Evolutionary conservation across 192 early-diverging fungal species (phyloP), one percentile per base, ranked within the genome.

Genomic region (Phlyctochytrium bullatum): DNA sequence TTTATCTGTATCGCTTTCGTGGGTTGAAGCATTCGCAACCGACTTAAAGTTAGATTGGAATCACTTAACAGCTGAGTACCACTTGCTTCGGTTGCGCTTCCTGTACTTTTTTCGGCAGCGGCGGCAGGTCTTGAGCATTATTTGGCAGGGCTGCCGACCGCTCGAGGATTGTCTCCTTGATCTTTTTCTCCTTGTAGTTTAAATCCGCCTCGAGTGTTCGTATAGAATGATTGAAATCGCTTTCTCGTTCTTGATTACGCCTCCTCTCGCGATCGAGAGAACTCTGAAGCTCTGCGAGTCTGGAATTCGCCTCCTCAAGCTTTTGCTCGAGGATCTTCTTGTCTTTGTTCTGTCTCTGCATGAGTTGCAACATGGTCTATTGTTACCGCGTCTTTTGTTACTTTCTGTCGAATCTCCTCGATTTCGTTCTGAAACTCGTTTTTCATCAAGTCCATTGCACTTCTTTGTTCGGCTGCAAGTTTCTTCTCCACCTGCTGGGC

Each of bases 361-460:
- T 2, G 52, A 33, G 12, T 20, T 12, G 54, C 3, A 31, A 17
- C 2, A 50, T n/a, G 17, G 61, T 27, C 34, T 23, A 62, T 4
- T 34, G 34, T 34, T 35, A 62, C 67, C 25, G 14, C 14, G 1
- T 67, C 61, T 4, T 10, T n/a, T 0, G 61, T 36, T 4, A 75
- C 25, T 30, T 53, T 35, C 20, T 66, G 54, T 54, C 67, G 66
- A 30, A 76, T 61, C 27, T 27, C 58, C 2, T 58, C 57, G 25
- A 70, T 54, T 25, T 76, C 68, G 20, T 67, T 27, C 47, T 71
- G 68, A 10, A 66, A 60, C 36, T 71, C 64, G 2, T 65, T 27
- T 1, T 52, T 50, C 16, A 61, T 36, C 17, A 34, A 34, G 16
- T 36, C 3, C 0, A 61, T 66, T 10, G 64, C 70, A 1, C 16